Base-by-base conservation (phyloP, 1,284 basidiomycete genomes). In the Schizopora paradoxa region DNA sequence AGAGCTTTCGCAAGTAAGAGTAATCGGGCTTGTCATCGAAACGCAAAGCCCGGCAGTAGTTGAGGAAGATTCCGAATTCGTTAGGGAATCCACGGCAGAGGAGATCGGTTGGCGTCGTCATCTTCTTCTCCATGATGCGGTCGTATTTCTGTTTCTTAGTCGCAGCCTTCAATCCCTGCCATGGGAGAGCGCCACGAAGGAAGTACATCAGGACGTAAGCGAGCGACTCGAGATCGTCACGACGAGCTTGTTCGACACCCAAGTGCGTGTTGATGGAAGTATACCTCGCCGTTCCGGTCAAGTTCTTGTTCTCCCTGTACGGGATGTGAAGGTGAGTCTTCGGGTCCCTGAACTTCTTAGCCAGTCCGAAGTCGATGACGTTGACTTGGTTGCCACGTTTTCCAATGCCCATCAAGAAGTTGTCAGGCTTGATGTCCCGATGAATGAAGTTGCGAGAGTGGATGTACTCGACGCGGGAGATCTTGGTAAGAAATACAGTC, bases 91-190 rank as follows among this genome's bases (percentile, higher is more conserved):
- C 91, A 56, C 92, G 91, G 74, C 93, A 96, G 21, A 98, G 80
- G 48, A 93, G 76, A 63, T 96, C 92, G 47, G 92, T 97, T 16
- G 94, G 91, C 0, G 93, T 96, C 25, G 93, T 96, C 93, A 97
- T 97, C 79, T 97, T 94, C 82, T 97, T 98, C 74, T 97, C 94
- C 92, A 96, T 96, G 72, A 98, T 98, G 49, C 92, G 83, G 66
- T 97, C 94, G 69, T 97, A 96, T 73, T 97, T 97, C 75, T 98
- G 94, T 81, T 97, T 97, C 86, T 96, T 97, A 49, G 93, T 96
- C 28, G 93, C 93, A 51, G 93, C 94, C 75, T 97, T 96, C 63
- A 97, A 80, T 45, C 93, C 93, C 67, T 97, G 94, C 94, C 94
- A 97, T 16, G 94, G 94, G 35, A 97, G 82, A 51, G 90, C 86